These are phyloP conservation scores for Aspergillus tanneri DNA, from an alignment of 2,329 filamentous ascomycete species.

Conservation along the genomic window DNA sequence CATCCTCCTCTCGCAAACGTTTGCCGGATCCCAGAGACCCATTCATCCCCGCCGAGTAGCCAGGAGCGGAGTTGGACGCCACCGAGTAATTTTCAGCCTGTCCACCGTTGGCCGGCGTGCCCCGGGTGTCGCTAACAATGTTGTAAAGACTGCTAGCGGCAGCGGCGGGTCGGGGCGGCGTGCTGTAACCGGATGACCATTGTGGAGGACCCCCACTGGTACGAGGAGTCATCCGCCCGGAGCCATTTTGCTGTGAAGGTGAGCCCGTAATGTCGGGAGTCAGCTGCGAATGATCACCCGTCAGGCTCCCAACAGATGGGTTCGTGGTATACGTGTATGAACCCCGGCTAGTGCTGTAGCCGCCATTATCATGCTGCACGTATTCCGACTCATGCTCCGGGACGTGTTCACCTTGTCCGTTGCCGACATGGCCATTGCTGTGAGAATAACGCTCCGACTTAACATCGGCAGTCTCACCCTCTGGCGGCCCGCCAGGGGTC, in stretches of 20 bases:
- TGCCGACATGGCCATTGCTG: constrained; percentile 55
- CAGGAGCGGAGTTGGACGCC: constrained; percentile 60
- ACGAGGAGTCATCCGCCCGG: constrained; percentile 81
- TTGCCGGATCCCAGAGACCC: constrained; percentile 59
- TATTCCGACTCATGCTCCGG: constrained; percentile 74
- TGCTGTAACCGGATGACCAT: constrained; percentile 74
- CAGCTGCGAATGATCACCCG: constrained; percentile 72
- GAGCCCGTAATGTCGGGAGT: constrained; percentile 81
- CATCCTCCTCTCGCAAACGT: constrained; percentile 64
- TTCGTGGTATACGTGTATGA: constrained; percentile 75
- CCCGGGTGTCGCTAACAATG: constrained; percentile 79
- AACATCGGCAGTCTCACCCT: constrained; percentile 62
- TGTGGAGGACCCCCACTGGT: constrained; percentile 70
- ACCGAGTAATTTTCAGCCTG: constrained; percentile 69
- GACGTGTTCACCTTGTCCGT: constrained; percentile 62
- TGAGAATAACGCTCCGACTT: constrained; percentile 68
- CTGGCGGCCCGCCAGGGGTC: constrained; percentile 56
- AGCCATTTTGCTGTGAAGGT: constrained; percentile 73
- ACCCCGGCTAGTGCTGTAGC: constrained; percentile 69
- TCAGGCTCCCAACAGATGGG: constrained; percentile 63
- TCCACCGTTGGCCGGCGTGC: constrained; percentile 61
- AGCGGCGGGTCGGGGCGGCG: constrained; percentile 68
- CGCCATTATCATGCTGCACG: constrained; percentile 72
- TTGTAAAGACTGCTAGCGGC: constrained; percentile 83
- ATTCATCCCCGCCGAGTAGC: constrained; percentile 62